Conservation (phyloP, 441 rosid species). For the Adansonia rubrostipa region DNA sequence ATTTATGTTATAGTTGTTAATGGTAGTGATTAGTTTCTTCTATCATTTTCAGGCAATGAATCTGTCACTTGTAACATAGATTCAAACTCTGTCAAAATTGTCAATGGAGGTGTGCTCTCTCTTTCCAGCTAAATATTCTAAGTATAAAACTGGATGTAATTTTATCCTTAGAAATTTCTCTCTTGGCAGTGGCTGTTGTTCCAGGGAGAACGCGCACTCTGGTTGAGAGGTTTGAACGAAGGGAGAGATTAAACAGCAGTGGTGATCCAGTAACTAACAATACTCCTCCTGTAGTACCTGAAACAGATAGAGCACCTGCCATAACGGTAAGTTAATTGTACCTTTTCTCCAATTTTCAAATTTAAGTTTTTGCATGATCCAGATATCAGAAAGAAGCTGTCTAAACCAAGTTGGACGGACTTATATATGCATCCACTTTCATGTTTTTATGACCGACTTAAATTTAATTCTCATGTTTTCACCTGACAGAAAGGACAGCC, state of each 20-base stretch:
- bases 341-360: constrained; percentile 19
- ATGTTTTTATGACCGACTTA: background rate
- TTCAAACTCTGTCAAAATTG: constrained; percentile 58
- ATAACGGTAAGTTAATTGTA: constrained; percentile 33
- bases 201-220: constrained; percentile 88
- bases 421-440: background rate
- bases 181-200: constrained; percentile 80
- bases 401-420: background rate
- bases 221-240: constrained; percentile 93
- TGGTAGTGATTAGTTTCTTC: constrained; percentile 19
- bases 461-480: constrained; percentile 28
- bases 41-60: constrained; percentile 49
- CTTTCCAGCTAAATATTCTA: constrained; percentile 28
- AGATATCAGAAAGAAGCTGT: constrained; percentile 14
- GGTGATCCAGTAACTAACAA: constrained; percentile 34
- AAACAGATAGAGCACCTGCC: constrained; percentile 35
- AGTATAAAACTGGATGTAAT: constrained; percentile 14
- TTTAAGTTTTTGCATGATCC: constrained; percentile 22
- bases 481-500: constrained; percentile 64
- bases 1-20: constrained; percentile 22
- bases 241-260: constrained; percentile 46
- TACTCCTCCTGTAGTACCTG: constrained; percentile 30
- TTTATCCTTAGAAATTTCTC: constrained; percentile 31
- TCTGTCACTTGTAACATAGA: constrained; percentile 41
- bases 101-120: constrained; percentile 81